Percentiles rank a stretch among this genome's conserved stretches.
phyloP scores from a whole-genome alignment of 2,329 filamentous ascomycete genomes.

The Colletotrichum sp. region DNA sequence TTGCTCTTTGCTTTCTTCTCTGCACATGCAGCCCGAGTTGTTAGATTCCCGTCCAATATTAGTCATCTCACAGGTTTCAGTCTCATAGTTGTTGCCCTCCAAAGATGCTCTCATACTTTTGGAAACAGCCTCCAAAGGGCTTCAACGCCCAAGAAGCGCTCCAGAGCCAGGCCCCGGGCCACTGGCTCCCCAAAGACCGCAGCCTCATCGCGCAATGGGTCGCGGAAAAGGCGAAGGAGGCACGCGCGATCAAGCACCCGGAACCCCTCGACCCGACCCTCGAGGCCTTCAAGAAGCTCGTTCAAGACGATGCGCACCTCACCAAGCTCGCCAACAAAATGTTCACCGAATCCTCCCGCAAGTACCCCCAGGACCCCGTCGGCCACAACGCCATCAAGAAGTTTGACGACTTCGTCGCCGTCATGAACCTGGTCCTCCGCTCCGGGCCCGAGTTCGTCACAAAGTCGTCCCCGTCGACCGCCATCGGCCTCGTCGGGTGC shows the following conservation, averaged over 20 bases:
- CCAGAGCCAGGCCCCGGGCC: not conserved
- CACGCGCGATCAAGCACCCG: not conserved
- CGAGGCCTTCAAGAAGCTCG: not conserved
- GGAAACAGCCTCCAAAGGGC: not conserved
- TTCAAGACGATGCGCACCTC: not conserved
- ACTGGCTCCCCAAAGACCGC: not conserved
- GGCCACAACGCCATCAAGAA: not conserved
- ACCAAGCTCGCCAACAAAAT: not conserved
- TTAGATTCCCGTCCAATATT: not conserved
- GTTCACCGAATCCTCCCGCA: not conserved
- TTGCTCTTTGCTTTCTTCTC: not conserved
- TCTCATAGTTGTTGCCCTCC: not conserved
- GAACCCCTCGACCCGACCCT: not conserved
- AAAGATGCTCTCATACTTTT: not conserved
- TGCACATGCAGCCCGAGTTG: not conserved
- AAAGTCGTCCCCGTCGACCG: not conserved
- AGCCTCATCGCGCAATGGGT: not conserved
- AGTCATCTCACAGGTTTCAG: not conserved
- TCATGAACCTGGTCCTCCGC: not conserved
- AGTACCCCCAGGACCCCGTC: not conserved
- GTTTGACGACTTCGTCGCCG: not conserved
- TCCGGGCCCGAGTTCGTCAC: not conserved
- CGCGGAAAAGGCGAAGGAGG: not conserved
- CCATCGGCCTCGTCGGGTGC: slow-evolving; percentile 52
- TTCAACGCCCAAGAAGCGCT: not conserved